Percentiles rank a stretch among this genome's conserved stretches.
Evolutionary conservation across 192 early-diverging fungal species (phyloP).

Genomic region (Podochytrium sp.): DNA sequence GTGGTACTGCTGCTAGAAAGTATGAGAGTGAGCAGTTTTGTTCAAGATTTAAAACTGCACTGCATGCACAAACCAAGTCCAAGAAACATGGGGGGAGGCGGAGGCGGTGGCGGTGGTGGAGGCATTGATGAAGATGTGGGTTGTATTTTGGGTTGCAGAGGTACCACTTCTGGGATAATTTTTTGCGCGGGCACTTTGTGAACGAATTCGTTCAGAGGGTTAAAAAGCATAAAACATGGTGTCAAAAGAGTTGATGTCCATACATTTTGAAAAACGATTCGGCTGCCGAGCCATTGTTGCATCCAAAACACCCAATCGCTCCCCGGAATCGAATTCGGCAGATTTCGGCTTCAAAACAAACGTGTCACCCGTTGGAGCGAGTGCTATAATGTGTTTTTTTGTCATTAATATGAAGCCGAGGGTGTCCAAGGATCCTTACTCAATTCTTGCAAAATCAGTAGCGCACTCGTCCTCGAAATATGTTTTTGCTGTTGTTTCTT

Average conservation of each 20-base stretch:
- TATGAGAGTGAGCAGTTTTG: too few species aligned
- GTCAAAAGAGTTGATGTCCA: too few species aligned
- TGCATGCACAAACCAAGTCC: background rate
- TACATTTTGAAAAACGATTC: too few species aligned
- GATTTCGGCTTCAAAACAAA: conserved; percentile 11
- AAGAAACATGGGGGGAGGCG: conserved; percentile 29
- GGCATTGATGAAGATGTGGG: too few species aligned
- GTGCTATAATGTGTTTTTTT: background rate
- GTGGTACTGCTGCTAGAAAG: background rate
- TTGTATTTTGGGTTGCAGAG: too few species aligned
- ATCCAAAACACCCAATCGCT: background rate
- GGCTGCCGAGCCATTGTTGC: too few species aligned
- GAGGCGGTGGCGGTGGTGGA: conserved; percentile 37
- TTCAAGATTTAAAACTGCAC: background rate
- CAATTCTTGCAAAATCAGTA: conserved; percentile 25
- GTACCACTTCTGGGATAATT: too few species aligned
- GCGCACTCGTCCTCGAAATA: conserved; percentile 7
- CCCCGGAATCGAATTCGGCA: background rate
- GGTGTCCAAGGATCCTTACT: too few species aligned
- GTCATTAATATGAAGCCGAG: background rate
- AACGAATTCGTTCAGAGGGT: too few species aligned
- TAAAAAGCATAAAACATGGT: too few species aligned
- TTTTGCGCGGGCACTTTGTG: too few species aligned
- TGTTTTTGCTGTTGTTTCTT: conserved; percentile 1
- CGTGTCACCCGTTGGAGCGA: conserved; percentile 24